Conservation (phyloP, 2,329 filamentous ascomycete species). For the Delphinella strobiligena region DNA sequence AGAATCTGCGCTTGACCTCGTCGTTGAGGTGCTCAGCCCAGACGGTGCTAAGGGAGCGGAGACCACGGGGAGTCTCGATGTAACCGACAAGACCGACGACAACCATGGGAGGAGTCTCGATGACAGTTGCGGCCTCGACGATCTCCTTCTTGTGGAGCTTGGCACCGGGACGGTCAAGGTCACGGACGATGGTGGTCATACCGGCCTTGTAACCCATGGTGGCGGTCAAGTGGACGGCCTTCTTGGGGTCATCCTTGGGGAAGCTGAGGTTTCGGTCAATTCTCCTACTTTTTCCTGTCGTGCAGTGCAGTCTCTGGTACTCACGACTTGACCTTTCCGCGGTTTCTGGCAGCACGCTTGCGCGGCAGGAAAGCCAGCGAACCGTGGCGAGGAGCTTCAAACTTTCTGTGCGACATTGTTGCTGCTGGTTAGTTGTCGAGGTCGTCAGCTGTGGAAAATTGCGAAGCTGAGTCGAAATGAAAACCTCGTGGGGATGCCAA, state of each 20-base stretch:
- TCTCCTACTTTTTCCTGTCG: conserved; percentile 1
- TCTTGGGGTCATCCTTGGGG: conserved; percentile 99
- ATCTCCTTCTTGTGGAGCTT: conserved; percentile 99
- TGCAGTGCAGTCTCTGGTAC: not conserved
- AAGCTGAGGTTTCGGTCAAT: conserved; percentile 49
- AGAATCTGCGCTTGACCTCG: conserved; percentile 98
- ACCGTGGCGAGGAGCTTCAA: conserved; percentile 88
- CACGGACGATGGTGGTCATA: conserved; percentile 99
- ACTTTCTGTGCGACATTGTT: conserved; percentile 50
- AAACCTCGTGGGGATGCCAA: too few relatives aligned
- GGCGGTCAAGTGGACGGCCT: conserved; percentile 97
- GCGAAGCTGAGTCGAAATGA: too few relatives aligned
- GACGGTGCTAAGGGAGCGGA: conserved; percentile 97
- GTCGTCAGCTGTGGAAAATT: too few relatives aligned
- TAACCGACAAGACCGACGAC: conserved; percentile 99
- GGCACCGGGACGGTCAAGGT: conserved; percentile 95
- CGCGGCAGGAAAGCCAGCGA: conserved; percentile 40
- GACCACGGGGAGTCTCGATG: conserved; percentile 98
- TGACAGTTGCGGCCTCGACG: conserved; percentile 75
- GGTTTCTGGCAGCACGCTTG: conserved; percentile 87
- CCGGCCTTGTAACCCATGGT: conserved; percentile 99
- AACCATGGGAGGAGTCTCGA: conserved; percentile 96
- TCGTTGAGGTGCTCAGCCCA: conserved; percentile 99
- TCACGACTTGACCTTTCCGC: conserved; percentile 96
- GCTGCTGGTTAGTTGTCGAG: conserved; percentile 8